Evolutionary conservation across 352 stramenopile species (phyloP), one percentile per base, ranked within the genome.

Genomic region (Hyaloperonospora brassicae): DNA sequence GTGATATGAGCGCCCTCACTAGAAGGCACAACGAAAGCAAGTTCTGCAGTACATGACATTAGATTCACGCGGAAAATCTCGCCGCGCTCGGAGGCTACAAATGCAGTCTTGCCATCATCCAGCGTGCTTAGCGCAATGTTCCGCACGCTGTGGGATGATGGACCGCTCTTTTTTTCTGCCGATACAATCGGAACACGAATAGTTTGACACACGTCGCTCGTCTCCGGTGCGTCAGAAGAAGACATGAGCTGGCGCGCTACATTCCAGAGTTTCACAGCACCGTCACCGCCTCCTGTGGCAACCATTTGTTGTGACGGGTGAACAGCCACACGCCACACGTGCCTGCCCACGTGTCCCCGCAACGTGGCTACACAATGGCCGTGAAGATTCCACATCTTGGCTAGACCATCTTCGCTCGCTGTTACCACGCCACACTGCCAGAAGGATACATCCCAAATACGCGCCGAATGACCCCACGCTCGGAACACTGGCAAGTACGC

Each of bases 401-500:
- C 85, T 17, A 87, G 54, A 5, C 71, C 76, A 58, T 95, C 84
- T 61, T 95, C 84, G 47, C 84, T 95, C 17, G 75, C 73, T 2
- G 77, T 89, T 1, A 75, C 73, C 27, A 72, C 59, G 10, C 68
- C 65, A 2, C 38, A 22, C 1, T 58, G 52, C 59, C 72, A 88
- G 46, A 93, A 92, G 23, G 77, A 68, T 13, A 90, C 84, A 57
- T 95, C 84, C 84, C 84, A 95, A 44, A 95, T 71, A 14, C 84
- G 76, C n/a, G 82, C 84, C 5, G 67, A 75, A 60, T 95, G 84
- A 25, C 83, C 81, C 84, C 84, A 95, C 3, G 79, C 66, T 34
- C 83, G 80, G 36, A 91, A 92, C 10, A 76, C 64, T 5, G 75
- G 73, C 27, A 47, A 52, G 47, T 81, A 93, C 5, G 53, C 23